A percentile compares a stretch with the other conserved stretches of the same genome.
Conservation (phyloP, 2,329 filamentous ascomycete genomes). For the Colletotrichum gloeosporioides region DNA sequence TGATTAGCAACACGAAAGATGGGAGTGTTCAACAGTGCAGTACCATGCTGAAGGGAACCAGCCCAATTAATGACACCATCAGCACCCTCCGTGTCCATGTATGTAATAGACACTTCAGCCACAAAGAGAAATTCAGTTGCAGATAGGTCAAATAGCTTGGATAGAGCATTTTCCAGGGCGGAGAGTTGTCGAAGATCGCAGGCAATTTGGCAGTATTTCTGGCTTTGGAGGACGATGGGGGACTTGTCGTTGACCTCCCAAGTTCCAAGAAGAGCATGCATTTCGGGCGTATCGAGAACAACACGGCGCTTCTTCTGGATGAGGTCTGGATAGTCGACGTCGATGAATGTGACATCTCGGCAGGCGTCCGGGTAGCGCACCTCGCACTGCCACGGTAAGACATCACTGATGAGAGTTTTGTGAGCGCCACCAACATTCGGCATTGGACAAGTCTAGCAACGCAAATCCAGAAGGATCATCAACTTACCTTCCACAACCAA, state of each 20-base stretch:
- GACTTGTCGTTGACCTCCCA: conserved; percentile 56
- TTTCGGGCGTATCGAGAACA: conserved; percentile 67
- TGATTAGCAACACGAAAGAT: conserved; percentile 20
- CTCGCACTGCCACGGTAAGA: conserved; percentile 84
- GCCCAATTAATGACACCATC: conserved; percentile 82
- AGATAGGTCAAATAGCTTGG: conserved; percentile 58
- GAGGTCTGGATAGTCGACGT: conserved; percentile 85
- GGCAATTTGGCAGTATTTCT: conserved; percentile 78
- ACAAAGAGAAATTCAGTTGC: conserved; percentile 72
- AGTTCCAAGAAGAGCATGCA: conserved; percentile 64
- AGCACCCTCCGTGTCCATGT: conserved; percentile 78
- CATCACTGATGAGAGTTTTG: conserved; percentile 61
- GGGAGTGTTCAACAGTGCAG: conserved; percentile 24
- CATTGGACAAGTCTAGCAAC: background rate
- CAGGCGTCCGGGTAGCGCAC: conserved; percentile 67
- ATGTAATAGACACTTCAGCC: conserved; percentile 90
- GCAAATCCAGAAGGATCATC: background rate
- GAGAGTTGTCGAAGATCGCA: conserved; percentile 78
- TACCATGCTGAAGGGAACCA: conserved; percentile 71
- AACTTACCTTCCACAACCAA: conserved; percentile 89
- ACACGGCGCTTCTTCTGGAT: conserved; percentile 76
- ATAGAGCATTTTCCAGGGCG: conserved; percentile 64
- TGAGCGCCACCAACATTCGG: conserved; percentile 5
- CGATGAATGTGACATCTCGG: conserved; percentile 71
- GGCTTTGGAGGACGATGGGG: conserved; percentile 65